Conservation (phyloP, 768 basidiomycete genomes). For the Mycena chlorophos region DNA sequence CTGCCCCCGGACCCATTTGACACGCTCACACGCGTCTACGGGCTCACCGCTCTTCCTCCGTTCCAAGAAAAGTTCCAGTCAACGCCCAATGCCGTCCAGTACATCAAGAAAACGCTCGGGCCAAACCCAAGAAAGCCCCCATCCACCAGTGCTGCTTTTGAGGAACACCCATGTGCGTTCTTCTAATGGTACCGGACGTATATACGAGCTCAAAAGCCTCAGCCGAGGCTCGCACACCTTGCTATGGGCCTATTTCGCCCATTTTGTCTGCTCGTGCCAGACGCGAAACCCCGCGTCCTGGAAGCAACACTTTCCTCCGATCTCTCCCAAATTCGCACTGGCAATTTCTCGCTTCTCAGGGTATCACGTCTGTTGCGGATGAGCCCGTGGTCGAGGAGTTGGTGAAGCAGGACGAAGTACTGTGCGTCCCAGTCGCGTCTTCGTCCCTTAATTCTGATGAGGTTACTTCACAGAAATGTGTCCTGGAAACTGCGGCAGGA, state of each 20-base stretch:
- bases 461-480: conserved; percentile 3
- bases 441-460: not conserved
- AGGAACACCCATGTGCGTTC: conserved; percentile 35
- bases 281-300: conserved; percentile 47
- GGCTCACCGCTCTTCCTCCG: conserved; percentile 32
- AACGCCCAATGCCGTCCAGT: conserved; percentile 33
- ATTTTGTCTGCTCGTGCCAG: conserved; percentile 47
- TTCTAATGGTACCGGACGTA: not conserved
- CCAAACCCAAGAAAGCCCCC: conserved; percentile 27
- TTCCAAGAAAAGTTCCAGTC: conserved; percentile 50
- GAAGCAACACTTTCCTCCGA: conserved; percentile 27
- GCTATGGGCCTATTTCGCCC: conserved; percentile 42
- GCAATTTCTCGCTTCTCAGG: conserved; percentile 24
- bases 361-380: conserved; percentile 27
- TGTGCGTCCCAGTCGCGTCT: conserved; percentile 37
- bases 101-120: conserved; percentile 33
- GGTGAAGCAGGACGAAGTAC: conserved; percentile 35
- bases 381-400: conserved; percentile 33
- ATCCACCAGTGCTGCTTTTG: conserved; percentile 40
- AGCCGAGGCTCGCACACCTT: conserved; percentile 29
- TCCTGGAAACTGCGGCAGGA: conserved; percentile 20
- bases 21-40: conserved; percentile 36
- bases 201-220: not conserved
- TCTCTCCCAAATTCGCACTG: conserved; percentile 28
- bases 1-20: conserved; percentile 60